Evolutionary conservation across 306 rosid genomes (phyloP).

Genomic region (Casuarina equisetifolia): DNA sequence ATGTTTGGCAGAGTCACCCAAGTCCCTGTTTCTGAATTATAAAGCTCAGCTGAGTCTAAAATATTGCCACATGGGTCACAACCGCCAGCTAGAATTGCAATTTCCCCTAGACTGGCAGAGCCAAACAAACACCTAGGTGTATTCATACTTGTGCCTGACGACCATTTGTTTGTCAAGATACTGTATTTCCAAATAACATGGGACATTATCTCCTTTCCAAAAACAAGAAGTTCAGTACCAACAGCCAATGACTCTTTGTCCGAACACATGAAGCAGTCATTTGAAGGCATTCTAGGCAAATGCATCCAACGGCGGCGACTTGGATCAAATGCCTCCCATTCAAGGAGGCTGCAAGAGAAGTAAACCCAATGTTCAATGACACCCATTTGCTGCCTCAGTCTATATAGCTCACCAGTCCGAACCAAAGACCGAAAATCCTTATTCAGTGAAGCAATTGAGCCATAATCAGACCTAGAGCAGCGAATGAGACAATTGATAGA

Average conservation of each 20-base stretch:
- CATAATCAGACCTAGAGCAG: conserved; percentile 71
- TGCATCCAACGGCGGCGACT: conserved; percentile 47
- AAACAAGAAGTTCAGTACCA: conserved; percentile 81
- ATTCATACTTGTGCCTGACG: conserved; percentile 51
- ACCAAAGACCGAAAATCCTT: conserved; percentile 51
- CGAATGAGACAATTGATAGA: conserved; percentile 53
- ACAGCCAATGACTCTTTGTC: conserved; percentile 85
- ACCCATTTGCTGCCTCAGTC: conserved; percentile 49
- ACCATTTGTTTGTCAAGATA: conserved; percentile 66
- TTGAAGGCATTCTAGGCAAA: conserved; percentile 55
- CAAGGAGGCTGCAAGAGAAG: conserved; percentile 60
- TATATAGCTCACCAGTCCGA: conserved; percentile 58
- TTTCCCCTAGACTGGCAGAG: conserved; percentile 66
- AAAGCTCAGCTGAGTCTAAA: conserved; percentile 66
- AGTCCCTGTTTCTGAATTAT: conserved; percentile 54
- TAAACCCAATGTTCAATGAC: conserved; percentile 74
- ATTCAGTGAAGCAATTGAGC: conserved; percentile 55
- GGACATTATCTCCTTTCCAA: conserved; percentile 56
- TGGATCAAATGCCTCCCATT: conserved; percentile 84
- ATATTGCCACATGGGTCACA: conserved; percentile 52
- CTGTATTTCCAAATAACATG: conserved; percentile 56
- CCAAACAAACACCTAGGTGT: conserved; percentile 70
- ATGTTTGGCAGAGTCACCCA: conserved; percentile 71
- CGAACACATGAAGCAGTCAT: conserved; percentile 56
- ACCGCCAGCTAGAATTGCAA: conserved; percentile 80